Conservation (phyloP, 2,329 filamentous ascomycete species). For the Monosporascus sp. region DNA sequence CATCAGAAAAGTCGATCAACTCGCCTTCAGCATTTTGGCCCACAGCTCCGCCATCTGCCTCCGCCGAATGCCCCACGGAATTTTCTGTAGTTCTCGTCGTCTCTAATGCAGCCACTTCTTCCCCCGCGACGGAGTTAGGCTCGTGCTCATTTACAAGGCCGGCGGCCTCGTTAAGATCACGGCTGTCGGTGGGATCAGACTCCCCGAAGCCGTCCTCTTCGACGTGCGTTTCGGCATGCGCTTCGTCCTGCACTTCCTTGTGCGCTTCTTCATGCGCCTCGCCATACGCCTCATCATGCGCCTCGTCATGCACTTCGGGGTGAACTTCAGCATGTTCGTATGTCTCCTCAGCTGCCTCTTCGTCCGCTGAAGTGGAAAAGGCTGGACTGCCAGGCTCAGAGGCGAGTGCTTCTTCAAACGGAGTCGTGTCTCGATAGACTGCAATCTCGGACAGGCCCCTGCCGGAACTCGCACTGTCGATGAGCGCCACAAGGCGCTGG, state of each 20-base stretch:
- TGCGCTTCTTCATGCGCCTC: constrained; percentile 7
- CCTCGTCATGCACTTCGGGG: constrained; percentile 6
- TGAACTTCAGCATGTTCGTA: constrained; percentile 12
- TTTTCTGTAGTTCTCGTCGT: constrained; percentile 10
- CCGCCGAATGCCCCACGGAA: constrained; percentile 1
- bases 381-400: constrained; percentile 3
- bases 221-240: not conserved
- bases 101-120: constrained; percentile 3
- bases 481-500: constrained; percentile 26
- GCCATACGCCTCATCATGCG: constrained; percentile 1
- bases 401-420: constrained; percentile 11
- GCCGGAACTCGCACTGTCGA: constrained; percentile 25
- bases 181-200: constrained; percentile 4
- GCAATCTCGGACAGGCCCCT: constrained; percentile 27
- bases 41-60: not conserved
- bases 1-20: constrained; percentile 15
- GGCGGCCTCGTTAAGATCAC: constrained; percentile 4
- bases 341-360: constrained; percentile 10
- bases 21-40: constrained; percentile 9
- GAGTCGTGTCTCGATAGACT: constrained; percentile 22
- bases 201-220: constrained; percentile 8
- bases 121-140: not conserved
- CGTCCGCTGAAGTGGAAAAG: constrained; percentile 9
- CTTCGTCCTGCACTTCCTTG: constrained; percentile 6
- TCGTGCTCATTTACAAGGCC: constrained; percentile 19